A percentile compares a stretch with the other conserved stretches of the same genome.
Conservation (phyloP, 164 flowering plant genomes). For the Piper betle region DNA sequence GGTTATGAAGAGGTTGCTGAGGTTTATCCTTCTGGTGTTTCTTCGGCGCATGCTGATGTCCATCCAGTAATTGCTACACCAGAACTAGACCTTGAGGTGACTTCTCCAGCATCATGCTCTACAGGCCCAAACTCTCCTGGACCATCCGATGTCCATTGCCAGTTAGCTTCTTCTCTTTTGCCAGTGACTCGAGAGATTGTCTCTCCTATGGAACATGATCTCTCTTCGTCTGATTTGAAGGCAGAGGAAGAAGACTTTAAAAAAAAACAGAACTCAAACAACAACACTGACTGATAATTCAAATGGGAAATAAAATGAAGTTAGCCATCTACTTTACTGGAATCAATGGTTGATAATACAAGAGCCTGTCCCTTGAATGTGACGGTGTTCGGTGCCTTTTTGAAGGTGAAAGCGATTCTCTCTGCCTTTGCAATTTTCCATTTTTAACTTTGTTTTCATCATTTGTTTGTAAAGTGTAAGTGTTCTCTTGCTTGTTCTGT, state of each 20-base stretch:
- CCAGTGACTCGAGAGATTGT: neutral
- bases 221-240: neutral
- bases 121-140: neutral
- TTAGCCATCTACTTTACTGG: neutral
- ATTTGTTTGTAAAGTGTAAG: neutral
- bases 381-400: too few species aligned
- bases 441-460: neutral
- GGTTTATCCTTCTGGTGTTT: constrained; percentile 34
- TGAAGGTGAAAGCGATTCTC: too few species aligned
- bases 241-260: neutral
- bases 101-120: neutral
- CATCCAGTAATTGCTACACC: neutral
- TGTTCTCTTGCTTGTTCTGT: neutral
- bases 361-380: neutral
- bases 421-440: neutral
- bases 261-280: neutral
- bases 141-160: neutral
- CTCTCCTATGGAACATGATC: neutral
- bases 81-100: neutral
- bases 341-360: neutral
- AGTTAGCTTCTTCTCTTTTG: neutral
- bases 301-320: too few species aligned
- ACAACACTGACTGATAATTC: too few species aligned
- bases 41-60: constrained; percentile 10
- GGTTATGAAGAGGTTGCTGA: constrained; percentile 77